Evolutionary conservation across 2,329 filamentous ascomycete genomes (phyloP).

Genomic region (Mycosphaerella sp.): DNA sequence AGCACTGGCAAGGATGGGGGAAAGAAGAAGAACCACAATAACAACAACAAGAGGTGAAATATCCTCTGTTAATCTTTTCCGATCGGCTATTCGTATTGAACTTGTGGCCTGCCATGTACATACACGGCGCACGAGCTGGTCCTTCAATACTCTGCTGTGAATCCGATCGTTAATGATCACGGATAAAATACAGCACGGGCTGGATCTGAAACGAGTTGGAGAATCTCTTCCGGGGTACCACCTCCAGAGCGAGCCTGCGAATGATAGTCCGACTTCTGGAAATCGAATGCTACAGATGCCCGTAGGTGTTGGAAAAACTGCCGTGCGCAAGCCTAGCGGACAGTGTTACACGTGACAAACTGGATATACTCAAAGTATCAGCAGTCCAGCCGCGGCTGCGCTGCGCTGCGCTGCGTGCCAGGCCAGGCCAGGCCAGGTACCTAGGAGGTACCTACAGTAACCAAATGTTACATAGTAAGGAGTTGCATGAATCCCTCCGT

Average conservation of each 20-base stretch:
- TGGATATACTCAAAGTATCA: not conserved
- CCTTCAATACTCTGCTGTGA: too few relatives aligned
- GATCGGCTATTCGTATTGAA: too few relatives aligned
- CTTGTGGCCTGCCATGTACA: too few relatives aligned
- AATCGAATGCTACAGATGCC: not conserved
- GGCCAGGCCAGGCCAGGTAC: too few relatives aligned
- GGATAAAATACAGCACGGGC: too few relatives aligned
- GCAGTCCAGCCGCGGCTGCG: not conserved
- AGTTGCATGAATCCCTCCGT: too few relatives aligned
- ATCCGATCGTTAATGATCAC: too few relatives aligned
- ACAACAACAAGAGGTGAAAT: slow-evolving; percentile 16
- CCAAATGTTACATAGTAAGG: too few relatives aligned
- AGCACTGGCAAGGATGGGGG: slow-evolving; percentile 30
- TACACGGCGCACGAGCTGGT: too few relatives aligned
- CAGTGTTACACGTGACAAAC: not conserved
- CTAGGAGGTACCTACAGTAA: too few relatives aligned
- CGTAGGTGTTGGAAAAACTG: not conserved
- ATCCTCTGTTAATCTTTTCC: too few relatives aligned
- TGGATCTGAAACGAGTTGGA: not conserved
- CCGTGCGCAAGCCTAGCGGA: not conserved
- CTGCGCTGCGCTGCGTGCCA: not conserved
- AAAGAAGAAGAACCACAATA: slow-evolving; percentile 20
- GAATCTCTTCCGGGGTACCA: not conserved
- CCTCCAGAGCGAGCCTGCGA: not conserved
- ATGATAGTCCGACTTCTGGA: not conserved